Evolutionary conservation across 331 rosid genomes (phyloP), one percentile per base, ranked within the genome.

Genomic region (Stylosanthes scabra): DNA sequence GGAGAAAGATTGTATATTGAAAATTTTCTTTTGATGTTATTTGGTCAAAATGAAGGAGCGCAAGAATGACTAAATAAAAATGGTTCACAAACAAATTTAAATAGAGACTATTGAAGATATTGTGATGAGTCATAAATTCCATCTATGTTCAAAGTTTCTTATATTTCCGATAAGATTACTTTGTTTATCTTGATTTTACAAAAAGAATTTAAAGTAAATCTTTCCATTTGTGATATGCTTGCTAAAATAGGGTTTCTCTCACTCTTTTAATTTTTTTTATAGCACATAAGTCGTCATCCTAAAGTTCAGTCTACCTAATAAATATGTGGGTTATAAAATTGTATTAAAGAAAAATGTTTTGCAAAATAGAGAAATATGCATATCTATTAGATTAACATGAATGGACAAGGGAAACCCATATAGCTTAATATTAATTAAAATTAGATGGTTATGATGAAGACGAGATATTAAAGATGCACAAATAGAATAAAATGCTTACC

Each of bases 401-500:
- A 66, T 40, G 66, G 34, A 67, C 55, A 60, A 47, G 2, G 3
- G 8, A 50, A 47, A 31, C n/a, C 42, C 31, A 59, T 56, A 59
- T 56, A 46, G 25, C 68, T 59, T 73, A 10, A 62, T 28, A 40
- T n/a, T n/a, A n/a, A n/a, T n/a, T 27, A 34, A 61, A 59, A 25
- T 49, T 34, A 59, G 16, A 31, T 40, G 16, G 68, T 39, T 12
- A 47, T 31, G 37, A 73, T 49, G 71, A 61, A 28, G 63, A 79
- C 14, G 16, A 14, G 34, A 58, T 47, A 59, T 52, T 59, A 20
- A 71, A 63, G 77, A 73, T 25, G 27, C 63, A 74, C 27, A 80
- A 67, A 41, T 34, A 74, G 67, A 81, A 79, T 14, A 61, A n/a
- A n/a, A n/a, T n/a, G n/a, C 75, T 11, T 45, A 91, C 99, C 92